phyloP scores from a whole-genome alignment of 2,329 filamentous ascomycete genomes.

The Juglanconis sp. region DNA sequence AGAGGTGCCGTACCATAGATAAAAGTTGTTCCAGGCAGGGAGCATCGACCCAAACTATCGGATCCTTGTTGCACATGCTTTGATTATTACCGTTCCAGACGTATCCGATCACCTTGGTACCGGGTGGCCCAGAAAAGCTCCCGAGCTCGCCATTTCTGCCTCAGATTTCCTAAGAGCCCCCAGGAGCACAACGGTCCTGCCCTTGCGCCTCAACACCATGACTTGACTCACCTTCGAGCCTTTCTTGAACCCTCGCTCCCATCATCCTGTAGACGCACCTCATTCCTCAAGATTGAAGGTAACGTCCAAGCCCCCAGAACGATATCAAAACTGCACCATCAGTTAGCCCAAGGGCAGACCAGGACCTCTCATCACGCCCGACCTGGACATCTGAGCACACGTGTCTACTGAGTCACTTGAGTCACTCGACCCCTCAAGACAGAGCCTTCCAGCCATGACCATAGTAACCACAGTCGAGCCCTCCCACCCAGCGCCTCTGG shows the following conservation, averaged over 20 bases:
- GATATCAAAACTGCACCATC: no score
- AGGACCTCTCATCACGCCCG: no score
- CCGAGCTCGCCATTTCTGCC: conserved; percentile 8
- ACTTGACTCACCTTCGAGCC: no score
- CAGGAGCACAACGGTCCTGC: neutral
- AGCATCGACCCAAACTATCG: neutral
- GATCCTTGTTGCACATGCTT: neutral
- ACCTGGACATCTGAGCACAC: neutral
- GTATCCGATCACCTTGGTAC: neutral
- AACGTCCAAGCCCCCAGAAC: no score
- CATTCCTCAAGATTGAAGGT: no score
- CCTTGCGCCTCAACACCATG: no score
- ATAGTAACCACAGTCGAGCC: neutral
- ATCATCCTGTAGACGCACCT: no score
- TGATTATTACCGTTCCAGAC: neutral
- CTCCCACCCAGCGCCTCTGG: neutral
- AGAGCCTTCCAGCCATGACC: neutral
- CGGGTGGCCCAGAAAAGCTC: neutral
- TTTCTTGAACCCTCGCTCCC: no score
- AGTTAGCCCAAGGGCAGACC: no score
- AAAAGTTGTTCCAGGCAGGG: neutral
- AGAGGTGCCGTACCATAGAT: no score
- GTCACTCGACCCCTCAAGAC: neutral
- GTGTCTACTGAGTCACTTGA: neutral
- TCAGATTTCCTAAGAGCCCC: conserved; percentile 1